Evolutionary conservation across 768 basidiomycete species (phyloP), one percentile per base, ranked within the genome.

Genomic region (Kwoniella newhampshirensis): DNA sequence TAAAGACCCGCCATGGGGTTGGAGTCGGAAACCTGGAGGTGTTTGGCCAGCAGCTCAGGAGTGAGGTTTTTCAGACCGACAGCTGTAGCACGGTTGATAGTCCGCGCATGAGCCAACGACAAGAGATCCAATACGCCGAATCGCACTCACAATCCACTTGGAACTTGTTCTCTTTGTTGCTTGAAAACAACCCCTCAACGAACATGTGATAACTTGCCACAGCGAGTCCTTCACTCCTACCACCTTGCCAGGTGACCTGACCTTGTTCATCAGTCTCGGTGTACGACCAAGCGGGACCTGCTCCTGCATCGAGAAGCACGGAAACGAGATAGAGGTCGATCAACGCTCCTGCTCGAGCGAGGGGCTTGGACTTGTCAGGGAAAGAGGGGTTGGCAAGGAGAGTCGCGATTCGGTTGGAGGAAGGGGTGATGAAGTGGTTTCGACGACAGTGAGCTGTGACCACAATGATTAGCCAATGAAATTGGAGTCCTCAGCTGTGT

Each of bases 181-280:
- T 81, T 13, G 88, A 91, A 78, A 98, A 98, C 44, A 91, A 75
- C 0, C 94, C 94, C 3, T 79, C 75, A 50, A 81, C 75, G 60
- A 96, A 98, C 91, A 97, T 96, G 71, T 88, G 85, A 40, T 91
- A 78, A 68, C 88, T 91, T 0, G 91, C 94, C 4, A 97, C 86
- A 0, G 86, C 94, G 5, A 99, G 78, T 0, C 94, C 79, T 54
- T 80, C 79, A 45, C 74, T 76, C 51, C 94, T 71, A 86, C 89
- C 4, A 83, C 92, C 66, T 87, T 81, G 49, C 65, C 64, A 74
- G 2, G 46, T 44, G 12, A 40, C 45, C 21, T 63, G 12, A 2
- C 60, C 63, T n/a, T 44, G 20, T 9, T 42, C 36, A 20, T 62
- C 47, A 5, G 20, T 74, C 55, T 93, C 91, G 6, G 77, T 80